These are phyloP conservation scores for Aspergillus conjunctus DNA, from an alignment of 495 filamentous ascomycete genomes.

Conservation along the genomic window DNA sequence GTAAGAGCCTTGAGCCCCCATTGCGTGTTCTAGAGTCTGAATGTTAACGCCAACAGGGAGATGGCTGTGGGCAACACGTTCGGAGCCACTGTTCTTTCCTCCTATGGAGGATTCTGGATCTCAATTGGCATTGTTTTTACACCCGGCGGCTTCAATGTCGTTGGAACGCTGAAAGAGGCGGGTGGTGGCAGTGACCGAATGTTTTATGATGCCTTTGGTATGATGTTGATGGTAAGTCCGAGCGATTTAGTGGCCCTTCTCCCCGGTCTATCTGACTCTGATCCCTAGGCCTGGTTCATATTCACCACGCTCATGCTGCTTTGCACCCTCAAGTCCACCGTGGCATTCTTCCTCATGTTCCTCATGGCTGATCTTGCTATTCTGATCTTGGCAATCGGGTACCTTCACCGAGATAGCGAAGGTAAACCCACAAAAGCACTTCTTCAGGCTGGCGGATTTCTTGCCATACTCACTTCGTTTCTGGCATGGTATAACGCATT, in stretches of 20 bases:
- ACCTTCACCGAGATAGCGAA: constrained; percentile 51
- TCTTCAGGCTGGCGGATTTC: constrained; percentile 74
- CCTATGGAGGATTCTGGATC: constrained; percentile 96
- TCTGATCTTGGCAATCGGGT: constrained; percentile 71
- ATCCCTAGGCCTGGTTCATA: constrained; percentile 79
- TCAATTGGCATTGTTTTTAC: constrained; percentile 80
- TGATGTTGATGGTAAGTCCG: constrained; percentile 68
- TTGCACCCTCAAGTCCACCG: constrained; percentile 84
- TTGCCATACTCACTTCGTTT: constrained; percentile 80
- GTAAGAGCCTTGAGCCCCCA: constrained; percentile 53
- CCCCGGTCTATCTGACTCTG: neutral
- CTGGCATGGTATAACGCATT: constrained; percentile 89
- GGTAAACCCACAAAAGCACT: constrained; percentile 49
- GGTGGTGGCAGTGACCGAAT: constrained; percentile 47
- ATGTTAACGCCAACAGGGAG: constrained; percentile 61
- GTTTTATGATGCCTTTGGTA: constrained; percentile 68
- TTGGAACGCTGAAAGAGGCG: constrained; percentile 37
- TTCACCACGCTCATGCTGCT: constrained; percentile 82
- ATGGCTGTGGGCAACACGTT: constrained; percentile 95
- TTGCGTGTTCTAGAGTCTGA: neutral
- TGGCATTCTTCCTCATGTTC: constrained; percentile 90
- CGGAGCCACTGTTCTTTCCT: constrained; percentile 90
- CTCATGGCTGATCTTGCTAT: constrained; percentile 83
- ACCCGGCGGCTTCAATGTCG: constrained; percentile 66
- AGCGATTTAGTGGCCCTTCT: neutral